Conservation (phyloP, 352 stramenopile species). For the Globisporangium okanoganense region DNA sequence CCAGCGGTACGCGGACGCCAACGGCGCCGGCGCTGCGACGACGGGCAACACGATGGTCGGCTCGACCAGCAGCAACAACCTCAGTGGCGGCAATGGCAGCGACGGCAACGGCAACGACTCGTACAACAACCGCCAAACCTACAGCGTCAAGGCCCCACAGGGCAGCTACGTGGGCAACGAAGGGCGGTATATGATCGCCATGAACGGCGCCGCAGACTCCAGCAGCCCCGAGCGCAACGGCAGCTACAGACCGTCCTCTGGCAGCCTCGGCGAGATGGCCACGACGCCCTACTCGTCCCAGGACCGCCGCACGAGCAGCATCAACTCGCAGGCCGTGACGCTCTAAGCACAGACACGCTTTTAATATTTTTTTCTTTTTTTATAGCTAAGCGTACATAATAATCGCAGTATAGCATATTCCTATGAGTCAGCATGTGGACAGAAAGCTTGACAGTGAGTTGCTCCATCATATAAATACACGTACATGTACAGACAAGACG, state of each 20-base stretch:
- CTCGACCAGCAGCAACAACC: slow-evolving; percentile 5
- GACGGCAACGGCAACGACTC: background rate
- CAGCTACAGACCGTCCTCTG: slow-evolving; percentile 3
- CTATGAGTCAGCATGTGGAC: no score
- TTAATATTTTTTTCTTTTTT: no score
- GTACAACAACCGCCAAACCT: slow-evolving; percentile 1
- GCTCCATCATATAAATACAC: background rate
- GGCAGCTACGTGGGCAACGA: slow-evolving; percentile 8
- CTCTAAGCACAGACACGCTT: no score
- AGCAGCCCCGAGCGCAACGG: slow-evolving; percentile 2
- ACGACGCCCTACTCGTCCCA: slow-evolving; percentile 2
- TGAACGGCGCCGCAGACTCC: background rate
- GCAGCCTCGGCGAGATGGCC: slow-evolving; percentile 8
- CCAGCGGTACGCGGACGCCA: slow-evolving; percentile 20
- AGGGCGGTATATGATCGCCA: slow-evolving; percentile 6
- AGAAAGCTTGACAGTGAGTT: background rate
- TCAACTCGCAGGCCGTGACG: slow-evolving; percentile 11
- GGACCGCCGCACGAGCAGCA: slow-evolving; percentile 2
- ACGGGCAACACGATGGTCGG: background rate
- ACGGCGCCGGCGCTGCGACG: background rate
- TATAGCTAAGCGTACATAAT: background rate
- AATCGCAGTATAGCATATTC: background rate
- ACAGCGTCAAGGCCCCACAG: background rate
- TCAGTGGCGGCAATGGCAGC: slow-evolving; percentile 1
- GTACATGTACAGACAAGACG: background rate